Evolutionary conservation across 768 basidiomycete genomes (phyloP).

Genomic region (Russula ochroleuca): DNA sequence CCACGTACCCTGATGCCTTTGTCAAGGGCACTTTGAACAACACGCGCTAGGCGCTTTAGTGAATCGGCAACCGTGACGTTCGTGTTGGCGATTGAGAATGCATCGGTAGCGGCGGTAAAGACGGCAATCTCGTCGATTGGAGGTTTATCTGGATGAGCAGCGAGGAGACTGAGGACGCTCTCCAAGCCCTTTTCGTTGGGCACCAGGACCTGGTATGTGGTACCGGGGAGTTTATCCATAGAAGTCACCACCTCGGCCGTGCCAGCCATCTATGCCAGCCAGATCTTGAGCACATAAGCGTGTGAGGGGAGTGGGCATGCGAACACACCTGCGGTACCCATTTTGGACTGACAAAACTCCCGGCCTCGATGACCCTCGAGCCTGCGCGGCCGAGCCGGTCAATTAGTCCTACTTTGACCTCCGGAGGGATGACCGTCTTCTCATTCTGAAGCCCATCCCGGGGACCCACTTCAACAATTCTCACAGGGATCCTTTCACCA

Average conservation of each 20-base stretch:
- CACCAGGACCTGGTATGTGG: constrained; percentile 73
- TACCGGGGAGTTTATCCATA: constrained; percentile 49
- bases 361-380: constrained; percentile 67
- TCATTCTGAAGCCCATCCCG: constrained; percentile 93
- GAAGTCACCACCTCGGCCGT: constrained; percentile 67
- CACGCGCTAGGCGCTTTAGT: constrained; percentile 55
- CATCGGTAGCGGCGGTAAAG: constrained; percentile 85
- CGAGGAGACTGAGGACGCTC: constrained; percentile 56
- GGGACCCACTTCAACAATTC: constrained; percentile 86
- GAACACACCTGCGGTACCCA: constrained; percentile 81
- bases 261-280: constrained; percentile 70
- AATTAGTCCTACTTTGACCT: constrained; percentile 76
- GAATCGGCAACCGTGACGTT: constrained; percentile 72
- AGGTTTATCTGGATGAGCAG: constrained; percentile 37
- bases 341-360: constrained; percentile 89
- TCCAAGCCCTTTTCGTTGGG: constrained; percentile 79
- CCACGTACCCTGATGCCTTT: constrained; percentile 69
- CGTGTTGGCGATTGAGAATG: constrained; percentile 81
- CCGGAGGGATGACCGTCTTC: constrained; percentile 62
- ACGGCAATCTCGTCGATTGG: constrained; percentile 82
- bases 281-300: neutral
- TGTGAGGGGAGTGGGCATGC: neutral
- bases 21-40: constrained; percentile 56
- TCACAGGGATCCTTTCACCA: constrained; percentile 37
- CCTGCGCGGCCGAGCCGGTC: constrained; percentile 69